Base-by-base conservation (phyloP, 352 stramenopile species). In the Phytophthora brassicae region DNA sequence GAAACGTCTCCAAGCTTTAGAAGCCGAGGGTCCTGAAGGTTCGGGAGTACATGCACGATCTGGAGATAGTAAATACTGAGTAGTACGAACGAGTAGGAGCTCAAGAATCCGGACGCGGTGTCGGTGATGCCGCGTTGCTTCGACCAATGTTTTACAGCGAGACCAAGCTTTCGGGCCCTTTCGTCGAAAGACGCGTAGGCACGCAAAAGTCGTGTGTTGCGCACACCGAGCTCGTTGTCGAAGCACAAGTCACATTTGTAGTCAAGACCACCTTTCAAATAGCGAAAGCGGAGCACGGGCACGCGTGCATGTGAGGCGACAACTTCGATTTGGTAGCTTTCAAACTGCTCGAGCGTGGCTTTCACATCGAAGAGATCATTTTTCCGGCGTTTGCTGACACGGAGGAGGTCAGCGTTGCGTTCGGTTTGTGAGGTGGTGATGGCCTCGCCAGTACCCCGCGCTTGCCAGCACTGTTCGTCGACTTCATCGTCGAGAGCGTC, bases 81-180 rank as follows among this genome's bases (percentile, higher is more conserved):
- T n/a, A 99, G 60, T 45, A 99, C 91, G 78, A 98, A 99, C 6
- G 94, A 97, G 76, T 99, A 99, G 16, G 90, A 98, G 70, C 88
- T 98, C 36, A 99, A 70, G 29, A 92, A 99, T n/a, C 97, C 94
- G 20, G 87, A 71, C 6, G 86, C 88, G 23, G 97, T 94, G 62
- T 98, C 95, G 75, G 98, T 99, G 39, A 99, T 92, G 35, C 86
- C 78, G 14, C 97, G 81, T 17, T 72, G 75, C 76, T 99, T 99
- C 20, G 97, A 96, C 97, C 97, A 99, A 38, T 95, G 75, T 74
- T 99, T 99, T 45, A 99, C 53, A 12, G 97, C 89, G 45, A 98
- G 86, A 6, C 94, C 96, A 6, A 99, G 72, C 17, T 90, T 68
- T 1, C 90, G 89, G n/a, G 79, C 79, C 26, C 86, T 76, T 8